phyloP scores from a whole-genome alignment of 108 stramenopile genomes.

The Craspedostauros australis region DNA sequence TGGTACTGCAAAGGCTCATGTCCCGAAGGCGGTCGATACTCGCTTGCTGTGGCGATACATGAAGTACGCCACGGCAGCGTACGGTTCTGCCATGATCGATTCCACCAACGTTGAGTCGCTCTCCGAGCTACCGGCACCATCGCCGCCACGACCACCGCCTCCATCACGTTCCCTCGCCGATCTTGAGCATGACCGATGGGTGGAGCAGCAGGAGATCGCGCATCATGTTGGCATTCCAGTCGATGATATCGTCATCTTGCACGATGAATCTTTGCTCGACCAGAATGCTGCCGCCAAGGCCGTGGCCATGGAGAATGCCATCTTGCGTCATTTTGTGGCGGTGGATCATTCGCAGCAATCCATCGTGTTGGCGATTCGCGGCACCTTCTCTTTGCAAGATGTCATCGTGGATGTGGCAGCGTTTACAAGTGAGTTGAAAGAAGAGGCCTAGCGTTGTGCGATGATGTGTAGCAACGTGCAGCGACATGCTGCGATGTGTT shows the following conservation, averaged over 20 bases:
- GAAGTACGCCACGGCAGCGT: slow-evolving; percentile 34
- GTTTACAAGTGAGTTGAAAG: slow-evolving; percentile 14
- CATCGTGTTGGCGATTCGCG: slow-evolving; percentile 45
- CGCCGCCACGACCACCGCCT: too few relatives aligned
- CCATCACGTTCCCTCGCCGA: too few relatives aligned
- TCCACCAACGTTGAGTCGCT: slow-evolving; percentile 17
- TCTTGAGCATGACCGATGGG: too few relatives aligned
- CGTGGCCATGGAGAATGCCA: not conserved
- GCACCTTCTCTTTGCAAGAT: slow-evolving; percentile 35
- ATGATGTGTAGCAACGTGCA: too few relatives aligned
- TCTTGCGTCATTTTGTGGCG: slow-evolving; percentile 34
- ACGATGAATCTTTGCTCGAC: not conserved
- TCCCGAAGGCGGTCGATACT: too few relatives aligned
- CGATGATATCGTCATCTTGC: not conserved
- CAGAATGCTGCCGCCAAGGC: too few relatives aligned
- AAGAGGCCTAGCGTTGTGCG: too few relatives aligned
- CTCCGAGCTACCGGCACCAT: too few relatives aligned
- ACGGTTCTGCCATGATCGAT: slow-evolving; percentile 30
- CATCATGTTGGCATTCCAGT: not conserved
- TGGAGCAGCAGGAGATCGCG: not conserved
- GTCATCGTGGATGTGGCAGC: slow-evolving; percentile 34
- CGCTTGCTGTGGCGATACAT: slow-evolving; percentile 23
- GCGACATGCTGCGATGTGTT: too few relatives aligned
- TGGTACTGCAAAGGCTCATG: too few relatives aligned
- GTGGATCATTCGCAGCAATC: slow-evolving; percentile 23